Evolutionary conservation across 2,329 filamentous ascomycete genomes (phyloP), one percentile per base, ranked within the genome.

Genomic region (Madurella mycetomatis): DNA sequence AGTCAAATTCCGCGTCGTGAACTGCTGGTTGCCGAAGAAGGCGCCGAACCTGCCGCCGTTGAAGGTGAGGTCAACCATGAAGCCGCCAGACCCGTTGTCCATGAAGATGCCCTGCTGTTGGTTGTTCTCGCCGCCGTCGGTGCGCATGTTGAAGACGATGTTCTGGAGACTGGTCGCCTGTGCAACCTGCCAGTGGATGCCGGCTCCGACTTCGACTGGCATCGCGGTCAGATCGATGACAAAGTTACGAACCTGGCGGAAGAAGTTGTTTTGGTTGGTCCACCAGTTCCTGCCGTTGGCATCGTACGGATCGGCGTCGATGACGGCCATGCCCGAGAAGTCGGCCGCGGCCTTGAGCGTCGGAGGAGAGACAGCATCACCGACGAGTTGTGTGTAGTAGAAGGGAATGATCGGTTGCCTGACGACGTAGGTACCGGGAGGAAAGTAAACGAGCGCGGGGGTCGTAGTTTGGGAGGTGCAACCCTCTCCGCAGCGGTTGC

Each of bases 371-470:
- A 82, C 67, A 47, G 86, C 84, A 74, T 97, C 91, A 54, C 92
- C 92, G 37, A 96, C 78, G 58, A 97, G 83, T 70, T 96, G 91
- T 9, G 92, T 95, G 76, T 96, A 96, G 78, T 97, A 97, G 71
- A 86, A 87, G 69, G 91, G 87, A 49, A 91, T 73, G 61, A 97
- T 83, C 18, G 92, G 89, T 65, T 77, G 80, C 67, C 84, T 90
- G 63, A 97, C 85, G 16, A 88, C 66, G 67, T 96, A 97, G 53
- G 85, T 95, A 61, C 92, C 92, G 11, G 89, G 78, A 40, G 91
- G 92, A 76, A 97, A 95, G 76, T 95, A 97, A 50, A 97, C 84
- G 13, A 97, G 75, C 25, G 90, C 92, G 0, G 92, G 92, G 1
- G 84, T 83, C n/a, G 82, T 81, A 2, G 92, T 97, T 32, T 82